phyloP scores from a whole-genome alignment of 2,329 filamentous ascomycete species.

The Alternaria gansuensis region DNA sequence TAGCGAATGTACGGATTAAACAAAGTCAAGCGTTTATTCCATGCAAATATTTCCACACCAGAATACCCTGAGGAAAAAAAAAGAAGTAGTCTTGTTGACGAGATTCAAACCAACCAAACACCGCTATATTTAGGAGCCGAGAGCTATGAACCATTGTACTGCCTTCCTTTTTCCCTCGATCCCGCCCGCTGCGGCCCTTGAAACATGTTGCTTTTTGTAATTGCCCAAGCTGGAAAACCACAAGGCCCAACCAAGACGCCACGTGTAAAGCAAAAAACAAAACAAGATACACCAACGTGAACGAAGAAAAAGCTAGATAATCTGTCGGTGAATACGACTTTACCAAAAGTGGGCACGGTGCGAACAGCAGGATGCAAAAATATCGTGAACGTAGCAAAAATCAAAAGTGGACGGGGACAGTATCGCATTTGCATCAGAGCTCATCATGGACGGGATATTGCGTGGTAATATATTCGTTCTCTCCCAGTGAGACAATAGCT shows the following conservation, averaged over 20 bases:
- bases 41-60: neutral
- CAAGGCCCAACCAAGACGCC: neutral
- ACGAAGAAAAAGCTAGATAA: neutral
- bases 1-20: neutral
- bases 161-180: neutral
- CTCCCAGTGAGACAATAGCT: constrained; percentile 2
- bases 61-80: too few relatives aligned
- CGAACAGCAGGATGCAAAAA: too few relatives aligned
- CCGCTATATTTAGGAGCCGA: neutral
- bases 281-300: neutral
- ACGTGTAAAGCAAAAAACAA: neutral
- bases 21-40: neutral
- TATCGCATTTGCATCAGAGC: neutral
- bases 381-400: too few relatives aligned
- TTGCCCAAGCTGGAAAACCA: neutral
- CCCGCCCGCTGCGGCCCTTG: neutral
- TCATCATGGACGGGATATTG: constrained; percentile 1
- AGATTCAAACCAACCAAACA: neutral
- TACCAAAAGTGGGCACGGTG: neutral
- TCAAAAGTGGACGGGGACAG: neutral
- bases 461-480: constrained; percentile 20
- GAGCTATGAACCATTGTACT: neutral
- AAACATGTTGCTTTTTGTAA: constrained; percentile 1
- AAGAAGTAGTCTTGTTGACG: neutral
- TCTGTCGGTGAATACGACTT: neutral